A percentile compares a stretch with the other conserved stretches of the same genome.
These are phyloP conservation scores for Naematelia aurantialba DNA, from an alignment of 768 basidiomycete species.

Conservation along the genomic window DNA sequence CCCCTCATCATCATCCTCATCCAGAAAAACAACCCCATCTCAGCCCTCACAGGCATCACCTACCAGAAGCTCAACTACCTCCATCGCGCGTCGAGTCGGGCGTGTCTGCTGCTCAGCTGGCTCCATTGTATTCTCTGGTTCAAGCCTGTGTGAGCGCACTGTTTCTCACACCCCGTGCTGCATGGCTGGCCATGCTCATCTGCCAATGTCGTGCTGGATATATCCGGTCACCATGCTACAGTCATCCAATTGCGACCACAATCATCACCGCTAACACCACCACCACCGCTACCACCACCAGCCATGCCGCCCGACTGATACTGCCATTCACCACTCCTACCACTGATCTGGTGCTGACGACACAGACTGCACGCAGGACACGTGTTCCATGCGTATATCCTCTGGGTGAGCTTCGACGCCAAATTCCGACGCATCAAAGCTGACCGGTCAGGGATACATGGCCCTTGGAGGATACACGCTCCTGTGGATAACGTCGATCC, in stretches of 20 bases:
- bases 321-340: too few species aligned
- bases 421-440: not conserved
- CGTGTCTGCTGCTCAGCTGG: conserved; percentile 38
- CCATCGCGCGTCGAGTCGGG: conserved; percentile 46
- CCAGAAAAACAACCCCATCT: conserved; percentile 62
- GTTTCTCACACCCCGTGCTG: not conserved
- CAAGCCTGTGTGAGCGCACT: conserved; percentile 17
- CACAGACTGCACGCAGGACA: conserved; percentile 2
- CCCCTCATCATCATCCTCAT: conserved; percentile 61
- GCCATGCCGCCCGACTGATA: too few species aligned
- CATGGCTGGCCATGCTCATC: not conserved
- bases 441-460: conserved; percentile 21
- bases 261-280: too few species aligned
- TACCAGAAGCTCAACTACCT: conserved; percentile 57
- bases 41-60: conserved; percentile 58
- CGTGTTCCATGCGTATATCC: conserved; percentile 18
- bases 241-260: too few species aligned
- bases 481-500: conserved; percentile 34
- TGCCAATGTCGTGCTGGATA: not conserved
- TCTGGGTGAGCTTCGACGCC: conserved; percentile 19
- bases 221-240: too few species aligned
- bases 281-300: too few species aligned
- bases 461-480: conserved; percentile 32
- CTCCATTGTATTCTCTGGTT: conserved; percentile 31
- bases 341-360: not conserved